phyloP scores from a whole-genome alignment of 768 basidiomycete genomes.

The Termitomyces sp. region DNA sequence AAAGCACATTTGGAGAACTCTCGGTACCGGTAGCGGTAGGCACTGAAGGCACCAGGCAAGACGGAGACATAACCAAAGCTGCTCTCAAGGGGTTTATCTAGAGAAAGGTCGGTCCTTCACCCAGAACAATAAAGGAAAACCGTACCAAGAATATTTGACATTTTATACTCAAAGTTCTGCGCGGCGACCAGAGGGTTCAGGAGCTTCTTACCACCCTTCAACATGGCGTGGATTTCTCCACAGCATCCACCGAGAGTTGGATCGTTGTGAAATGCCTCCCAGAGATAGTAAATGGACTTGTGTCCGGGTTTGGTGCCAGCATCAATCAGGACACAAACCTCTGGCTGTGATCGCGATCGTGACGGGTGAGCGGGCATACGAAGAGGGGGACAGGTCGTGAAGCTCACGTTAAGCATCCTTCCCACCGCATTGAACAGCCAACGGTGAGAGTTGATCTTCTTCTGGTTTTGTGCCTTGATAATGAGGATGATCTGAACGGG shows the following conservation, averaged over 20 bases:
- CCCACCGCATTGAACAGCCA: slow-evolving; percentile 97
- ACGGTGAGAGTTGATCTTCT: slow-evolving; percentile 94
- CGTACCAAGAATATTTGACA: slow-evolving; percentile 91
- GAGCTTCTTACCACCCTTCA: slow-evolving; percentile 88
- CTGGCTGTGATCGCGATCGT: no score
- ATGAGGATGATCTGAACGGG: slow-evolving; percentile 90
- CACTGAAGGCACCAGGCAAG: slow-evolving; percentile 93
- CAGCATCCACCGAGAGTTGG: slow-evolving; percentile 78
- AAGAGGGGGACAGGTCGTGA: no score
- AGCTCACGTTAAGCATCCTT: slow-evolving; percentile 53
- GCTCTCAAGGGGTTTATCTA: slow-evolving; percentile 91
- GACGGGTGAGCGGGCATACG: no score
- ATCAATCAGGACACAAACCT: no score
- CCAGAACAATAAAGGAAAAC: neutral
- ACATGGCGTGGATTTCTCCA: slow-evolving; percentile 95
- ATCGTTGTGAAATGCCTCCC: slow-evolving; percentile 88
- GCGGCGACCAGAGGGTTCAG: slow-evolving; percentile 91
- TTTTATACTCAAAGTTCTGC: slow-evolving; percentile 97
- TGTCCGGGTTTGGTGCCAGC: slow-evolving; percentile 96
- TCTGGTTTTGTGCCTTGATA: slow-evolving; percentile 92
- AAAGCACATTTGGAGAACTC: neutral
- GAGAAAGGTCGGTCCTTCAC: neutral
- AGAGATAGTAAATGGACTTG: slow-evolving; percentile 92
- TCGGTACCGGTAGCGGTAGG: slow-evolving; percentile 59
- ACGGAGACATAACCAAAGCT: slow-evolving; percentile 96